Evolutionary conservation across 2,329 filamentous ascomycete species (phyloP).

Genomic region (Monosporascus sp.): DNA sequence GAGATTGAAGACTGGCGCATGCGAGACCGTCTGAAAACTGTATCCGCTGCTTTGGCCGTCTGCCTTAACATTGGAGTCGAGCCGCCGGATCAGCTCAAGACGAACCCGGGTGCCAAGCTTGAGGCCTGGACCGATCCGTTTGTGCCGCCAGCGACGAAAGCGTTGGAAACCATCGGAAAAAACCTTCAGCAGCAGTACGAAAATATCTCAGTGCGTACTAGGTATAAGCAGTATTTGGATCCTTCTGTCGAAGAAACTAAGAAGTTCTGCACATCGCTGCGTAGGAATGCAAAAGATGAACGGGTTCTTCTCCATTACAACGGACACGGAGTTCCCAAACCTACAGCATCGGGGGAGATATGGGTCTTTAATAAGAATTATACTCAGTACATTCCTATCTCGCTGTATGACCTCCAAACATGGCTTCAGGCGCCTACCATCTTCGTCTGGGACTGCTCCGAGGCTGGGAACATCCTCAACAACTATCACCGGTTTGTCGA

Average conservation of each 20-base stretch:
- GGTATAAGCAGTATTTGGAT: slow-evolving; percentile 95
- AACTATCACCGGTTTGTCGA: slow-evolving; percentile 94
- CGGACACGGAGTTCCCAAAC: slow-evolving; percentile 92
- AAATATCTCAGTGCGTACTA: slow-evolving; percentile 86
- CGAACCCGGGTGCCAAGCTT: slow-evolving; percentile 83
- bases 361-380: slow-evolving; percentile 99
- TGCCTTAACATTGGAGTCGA: slow-evolving; percentile 98
- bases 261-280: slow-evolving; percentile 86
- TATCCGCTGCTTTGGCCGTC: slow-evolving; percentile 88
- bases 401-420: slow-evolving; percentile 86
- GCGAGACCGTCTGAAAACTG: slow-evolving; percentile 92
- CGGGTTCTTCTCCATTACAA: slow-evolving; percentile 98
- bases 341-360: slow-evolving; percentile 91
- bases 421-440: slow-evolving; percentile 95
- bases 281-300: slow-evolving; percentile 92
- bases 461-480: slow-evolving; percentile 88
- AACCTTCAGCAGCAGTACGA: slow-evolving; percentile 95
- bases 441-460: slow-evolving; percentile 96
- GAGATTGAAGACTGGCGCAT: slow-evolving; percentile 92
- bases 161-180: slow-evolving; percentile 91
- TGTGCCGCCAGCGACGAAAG: slow-evolving; percentile 71
- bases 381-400: slow-evolving; percentile 97
- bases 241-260: slow-evolving; percentile 96
- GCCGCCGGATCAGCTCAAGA: slow-evolving; percentile 94
- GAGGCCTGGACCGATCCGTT: slow-evolving; percentile 97